Conservation (phyloP, 805 yeast species). For the Citeromyces nyonsensis region DNA sequence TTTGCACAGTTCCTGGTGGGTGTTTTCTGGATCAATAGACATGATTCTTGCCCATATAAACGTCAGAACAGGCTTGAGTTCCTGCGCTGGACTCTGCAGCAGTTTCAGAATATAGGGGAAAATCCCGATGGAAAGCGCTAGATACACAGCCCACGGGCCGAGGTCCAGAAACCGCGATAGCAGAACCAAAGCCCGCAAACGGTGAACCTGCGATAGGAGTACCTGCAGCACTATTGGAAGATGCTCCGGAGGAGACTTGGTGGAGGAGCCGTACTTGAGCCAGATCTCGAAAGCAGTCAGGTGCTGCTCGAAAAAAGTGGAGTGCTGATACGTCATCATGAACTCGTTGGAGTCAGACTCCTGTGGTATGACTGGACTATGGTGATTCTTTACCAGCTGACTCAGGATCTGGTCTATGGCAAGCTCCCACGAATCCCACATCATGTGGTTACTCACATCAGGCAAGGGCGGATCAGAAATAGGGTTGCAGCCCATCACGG, state of each 20-base stretch:
- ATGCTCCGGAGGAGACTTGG: slow-evolving; percentile 86
- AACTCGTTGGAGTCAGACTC: slow-evolving; percentile 2
- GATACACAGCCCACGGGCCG: slow-evolving; percentile 95
- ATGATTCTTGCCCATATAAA: slow-evolving; percentile 96
- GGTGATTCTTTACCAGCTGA: slow-evolving; percentile 35
- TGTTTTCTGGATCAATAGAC: slow-evolving; percentile 83
- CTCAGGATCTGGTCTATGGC: slow-evolving; percentile 90
- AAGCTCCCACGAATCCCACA: slow-evolving; percentile 98
- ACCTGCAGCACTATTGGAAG: slow-evolving; percentile 90
- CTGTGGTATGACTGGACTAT: slow-evolving; percentile 3
- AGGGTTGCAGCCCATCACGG: slow-evolving; percentile 85
- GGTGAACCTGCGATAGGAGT: slow-evolving; percentile 81
- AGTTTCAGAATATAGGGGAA: slow-evolving; percentile 88
- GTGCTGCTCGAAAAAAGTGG: slow-evolving; percentile 91
- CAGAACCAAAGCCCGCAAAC: slow-evolving; percentile 75
- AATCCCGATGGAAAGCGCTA: slow-evolving; percentile 86
- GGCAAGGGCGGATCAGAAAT: slow-evolving; percentile 90
- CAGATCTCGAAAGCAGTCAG: slow-evolving; percentile 93
- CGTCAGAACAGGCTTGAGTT: slow-evolving; percentile 82
- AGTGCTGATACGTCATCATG: slow-evolving; percentile 56
- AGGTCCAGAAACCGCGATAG: slow-evolving; percentile 78
- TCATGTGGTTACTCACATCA: slow-evolving; percentile 67
- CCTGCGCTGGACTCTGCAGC: slow-evolving; percentile 89
- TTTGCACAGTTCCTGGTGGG: slow-evolving; percentile 84
- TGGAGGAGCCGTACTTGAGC: slow-evolving; percentile 80